Evolutionary conservation across 768 basidiomycete genomes (phyloP).

Genomic region (Leucosporidium creatinivorum): DNA sequence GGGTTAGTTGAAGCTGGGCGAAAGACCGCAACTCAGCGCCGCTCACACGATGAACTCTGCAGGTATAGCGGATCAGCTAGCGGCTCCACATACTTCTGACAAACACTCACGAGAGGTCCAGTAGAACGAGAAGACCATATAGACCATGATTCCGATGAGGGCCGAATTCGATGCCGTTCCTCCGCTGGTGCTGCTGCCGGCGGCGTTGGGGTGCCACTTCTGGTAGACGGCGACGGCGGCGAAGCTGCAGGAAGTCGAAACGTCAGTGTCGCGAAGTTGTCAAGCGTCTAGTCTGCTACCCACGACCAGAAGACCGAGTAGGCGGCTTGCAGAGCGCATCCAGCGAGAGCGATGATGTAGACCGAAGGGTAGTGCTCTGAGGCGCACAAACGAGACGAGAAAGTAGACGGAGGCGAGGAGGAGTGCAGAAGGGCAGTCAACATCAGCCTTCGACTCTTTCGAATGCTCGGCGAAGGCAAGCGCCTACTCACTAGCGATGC

Average conservation of each 20-base stretch:
- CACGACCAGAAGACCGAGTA: constrained; percentile 33
- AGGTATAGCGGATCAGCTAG: constrained; percentile 11
- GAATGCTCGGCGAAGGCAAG: background rate
- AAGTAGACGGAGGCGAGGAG: background rate
- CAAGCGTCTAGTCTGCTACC: no score
- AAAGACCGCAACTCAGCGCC: background rate
- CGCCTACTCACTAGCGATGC: constrained; percentile 22
- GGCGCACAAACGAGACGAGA: background rate
- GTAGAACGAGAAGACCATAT: constrained; percentile 29
- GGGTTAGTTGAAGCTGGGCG: background rate
- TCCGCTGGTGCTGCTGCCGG: constrained; percentile 22
- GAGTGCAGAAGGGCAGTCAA: background rate
- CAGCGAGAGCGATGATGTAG: constrained; percentile 34
- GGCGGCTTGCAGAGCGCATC: constrained; percentile 22
- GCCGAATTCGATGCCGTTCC: constrained; percentile 18
- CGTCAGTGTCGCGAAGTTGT: no score
- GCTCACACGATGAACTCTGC: constrained; percentile 19
- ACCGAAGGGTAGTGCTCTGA: constrained; percentile 26
- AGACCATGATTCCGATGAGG: constrained; percentile 34
- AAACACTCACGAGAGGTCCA: background rate
- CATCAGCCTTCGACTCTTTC: background rate
- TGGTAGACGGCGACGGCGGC: constrained; percentile 28
- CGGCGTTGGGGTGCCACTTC: constrained; percentile 20
- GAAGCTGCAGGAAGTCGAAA: background rate
- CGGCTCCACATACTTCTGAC: constrained; percentile 22